These are phyloP conservation scores for Nicotiana undulata DNA, from an alignment of 257 asterid species.

Conservation along the genomic window DNA sequence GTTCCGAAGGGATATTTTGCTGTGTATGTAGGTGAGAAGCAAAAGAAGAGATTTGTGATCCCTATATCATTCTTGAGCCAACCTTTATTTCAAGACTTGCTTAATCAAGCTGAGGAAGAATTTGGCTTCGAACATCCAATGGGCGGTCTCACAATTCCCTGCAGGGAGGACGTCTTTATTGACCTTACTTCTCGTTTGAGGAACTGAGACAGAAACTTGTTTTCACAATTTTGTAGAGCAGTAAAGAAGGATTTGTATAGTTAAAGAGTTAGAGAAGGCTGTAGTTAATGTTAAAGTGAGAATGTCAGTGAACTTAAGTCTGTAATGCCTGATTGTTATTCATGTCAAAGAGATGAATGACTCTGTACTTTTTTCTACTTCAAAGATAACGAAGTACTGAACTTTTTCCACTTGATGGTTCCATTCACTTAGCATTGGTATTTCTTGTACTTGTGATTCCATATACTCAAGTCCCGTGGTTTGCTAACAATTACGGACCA, in stretches of 20 bases:
- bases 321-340: neutral
- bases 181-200: constrained; percentile 22
- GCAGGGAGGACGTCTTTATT: constrained; percentile 24
- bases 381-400: neutral
- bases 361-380: neutral
- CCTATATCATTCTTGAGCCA: constrained; percentile 33
- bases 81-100: constrained; percentile 31
- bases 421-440: neutral
- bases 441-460: neutral
- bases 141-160: constrained; percentile 54
- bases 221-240: neutral
- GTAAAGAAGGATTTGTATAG: neutral
- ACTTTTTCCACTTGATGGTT: neutral
- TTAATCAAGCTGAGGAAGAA: too few species aligned
- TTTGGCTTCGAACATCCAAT: constrained; percentile 29
- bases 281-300: neutral
- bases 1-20: constrained; percentile 55
- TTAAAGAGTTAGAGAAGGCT: neutral
- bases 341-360: neutral
- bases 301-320: neutral
- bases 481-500: neutral
- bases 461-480: neutral
- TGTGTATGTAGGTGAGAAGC: constrained; percentile 44
- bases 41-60: constrained; percentile 28
- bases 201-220: neutral